These are phyloP conservation scores for Hypoxylon rickii DNA, from an alignment of 495 filamentous ascomycete species.

Conservation along the genomic window DNA sequence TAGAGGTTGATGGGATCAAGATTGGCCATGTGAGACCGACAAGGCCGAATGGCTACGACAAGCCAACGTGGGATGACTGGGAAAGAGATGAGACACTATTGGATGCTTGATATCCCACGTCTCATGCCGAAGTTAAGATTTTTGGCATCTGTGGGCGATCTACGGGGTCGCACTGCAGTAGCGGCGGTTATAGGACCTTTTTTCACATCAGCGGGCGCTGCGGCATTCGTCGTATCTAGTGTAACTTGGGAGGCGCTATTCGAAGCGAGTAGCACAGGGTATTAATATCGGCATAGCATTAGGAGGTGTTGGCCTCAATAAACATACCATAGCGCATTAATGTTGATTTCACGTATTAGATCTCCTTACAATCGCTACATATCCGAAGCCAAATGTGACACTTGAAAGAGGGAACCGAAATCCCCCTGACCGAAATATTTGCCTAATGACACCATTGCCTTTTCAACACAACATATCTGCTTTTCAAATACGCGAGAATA, in stretches of 20 bases:
- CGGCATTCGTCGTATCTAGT: conserved; percentile 13
- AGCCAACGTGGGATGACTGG: conserved; percentile 56
- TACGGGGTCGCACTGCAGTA: conserved; percentile 30
- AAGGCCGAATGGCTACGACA: conserved; percentile 63
- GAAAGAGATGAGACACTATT: conserved; percentile 48
- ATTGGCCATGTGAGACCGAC: conserved; percentile 59
- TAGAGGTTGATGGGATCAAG: conserved; percentile 54
- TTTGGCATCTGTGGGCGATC: conserved; percentile 12
- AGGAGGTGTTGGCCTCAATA: not conserved
- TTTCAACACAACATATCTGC: not conserved
- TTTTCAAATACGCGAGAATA: too few species aligned
- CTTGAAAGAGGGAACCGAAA: too few species aligned
- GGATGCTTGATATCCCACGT: conserved; percentile 25
- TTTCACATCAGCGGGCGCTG: conserved; percentile 22
- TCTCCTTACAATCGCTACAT: not conserved
- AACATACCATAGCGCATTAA: conserved; percentile 6
- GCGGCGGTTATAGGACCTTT: conserved; percentile 27
- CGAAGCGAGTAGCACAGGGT: conserved; percentile 4
- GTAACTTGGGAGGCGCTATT: conserved; percentile 15
- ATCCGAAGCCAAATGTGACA: not conserved
- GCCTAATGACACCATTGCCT: too few species aligned
- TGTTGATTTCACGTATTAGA: not conserved
- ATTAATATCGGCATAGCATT: not conserved
- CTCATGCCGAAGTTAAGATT: not conserved
- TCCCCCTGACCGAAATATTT: too few species aligned